These are phyloP conservation scores for Vitis cinerea DNA, from an alignment of 164 flowering plant species.

Conservation along the genomic window DNA sequence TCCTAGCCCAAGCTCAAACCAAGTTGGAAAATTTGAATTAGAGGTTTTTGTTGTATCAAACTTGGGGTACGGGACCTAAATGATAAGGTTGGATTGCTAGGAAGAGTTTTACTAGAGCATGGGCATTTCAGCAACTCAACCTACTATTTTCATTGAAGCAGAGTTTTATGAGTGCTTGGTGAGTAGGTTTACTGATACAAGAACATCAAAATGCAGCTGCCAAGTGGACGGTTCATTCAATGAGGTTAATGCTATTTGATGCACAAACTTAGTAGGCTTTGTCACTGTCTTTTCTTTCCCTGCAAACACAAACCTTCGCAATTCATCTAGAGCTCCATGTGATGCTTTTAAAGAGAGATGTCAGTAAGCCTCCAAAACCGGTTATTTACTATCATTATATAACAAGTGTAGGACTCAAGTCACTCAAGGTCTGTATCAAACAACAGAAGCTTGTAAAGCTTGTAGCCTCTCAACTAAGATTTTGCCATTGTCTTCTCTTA, in stretches of 20 bases:
- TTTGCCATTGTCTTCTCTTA: neutral
- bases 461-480: neutral
- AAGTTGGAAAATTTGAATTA: too few relatives aligned
- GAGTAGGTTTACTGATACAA: slow-evolving; percentile 7
- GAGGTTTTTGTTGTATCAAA: too few relatives aligned
- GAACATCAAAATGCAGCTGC: slow-evolving; percentile 9
- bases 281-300: slow-evolving; percentile 16
- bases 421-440: neutral
- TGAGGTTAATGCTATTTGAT: slow-evolving; percentile 22
- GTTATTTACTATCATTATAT: slow-evolving; percentile 12
- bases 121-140: too few relatives aligned
- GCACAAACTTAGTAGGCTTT: slow-evolving; percentile 9
- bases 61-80: too few relatives aligned
- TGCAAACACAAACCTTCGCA: neutral
- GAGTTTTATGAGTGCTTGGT: slow-evolving; percentile 13
- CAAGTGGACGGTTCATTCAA: slow-evolving; percentile 50
- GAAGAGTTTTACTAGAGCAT: too few relatives aligned
- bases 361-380: slow-evolving; percentile 12
- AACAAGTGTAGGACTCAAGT: slow-evolving; percentile 7
- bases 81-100: too few relatives aligned
- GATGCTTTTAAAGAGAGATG: slow-evolving; percentile 28
- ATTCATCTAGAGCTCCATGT: slow-evolving; percentile 41
- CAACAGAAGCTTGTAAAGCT: neutral
- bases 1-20: too few relatives aligned
- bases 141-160: too few relatives aligned